A percentile compares a stretch with the other conserved stretches of the same genome.
Conservation (phyloP, 257 asterid species). For the Penstemon davidsonii region DNA sequence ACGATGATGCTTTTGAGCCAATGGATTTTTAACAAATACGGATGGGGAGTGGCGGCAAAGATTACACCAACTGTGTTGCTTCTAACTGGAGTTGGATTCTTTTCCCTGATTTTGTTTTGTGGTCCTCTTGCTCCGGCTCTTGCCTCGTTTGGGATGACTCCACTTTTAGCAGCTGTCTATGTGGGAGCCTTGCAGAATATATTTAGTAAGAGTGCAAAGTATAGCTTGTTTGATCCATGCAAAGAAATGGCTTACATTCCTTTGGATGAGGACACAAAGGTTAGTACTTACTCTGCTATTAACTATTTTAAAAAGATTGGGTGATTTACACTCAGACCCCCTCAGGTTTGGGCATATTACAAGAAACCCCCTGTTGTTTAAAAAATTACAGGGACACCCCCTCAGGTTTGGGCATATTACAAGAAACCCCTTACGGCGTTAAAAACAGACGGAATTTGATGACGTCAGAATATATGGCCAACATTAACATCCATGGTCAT, state of each 20-base stretch:
- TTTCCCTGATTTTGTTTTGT: slow-evolving; percentile 83
- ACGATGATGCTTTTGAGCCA: slow-evolving; percentile 95
- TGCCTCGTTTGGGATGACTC: slow-evolving; percentile 81
- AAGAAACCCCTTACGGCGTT: too few species aligned
- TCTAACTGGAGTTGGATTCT: slow-evolving; percentile 92
- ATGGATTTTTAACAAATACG: slow-evolving; percentile 86
- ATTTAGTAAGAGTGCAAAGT: slow-evolving; percentile 95
- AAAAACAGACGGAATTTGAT: too few species aligned
- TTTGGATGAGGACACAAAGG: slow-evolving; percentile 98
- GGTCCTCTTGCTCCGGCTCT: slow-evolving; percentile 81
- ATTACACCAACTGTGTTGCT: slow-evolving; percentile 94
- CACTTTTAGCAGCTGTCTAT: slow-evolving; percentile 94
- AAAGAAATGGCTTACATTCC: slow-evolving; percentile 99
- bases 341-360: too few species aligned
- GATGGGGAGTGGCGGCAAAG: slow-evolving; percentile 97
- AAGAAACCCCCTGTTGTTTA: too few species aligned
- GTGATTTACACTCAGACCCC: too few species aligned
- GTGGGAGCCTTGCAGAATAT: slow-evolving; percentile 98
- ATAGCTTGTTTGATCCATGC: slow-evolving; percentile 97
- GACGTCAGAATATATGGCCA: too few species aligned
- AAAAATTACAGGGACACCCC: too few species aligned
- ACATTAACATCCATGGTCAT: too few species aligned
- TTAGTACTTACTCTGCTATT: slow-evolving; percentile 20
- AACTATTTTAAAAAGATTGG: too few species aligned
- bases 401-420: too few species aligned